Evolutionary conservation across 23 red algal species (phyloP), one percentile per base, ranked within the genome.

Genomic region (Gracilaria vermiculophylla): DNA sequence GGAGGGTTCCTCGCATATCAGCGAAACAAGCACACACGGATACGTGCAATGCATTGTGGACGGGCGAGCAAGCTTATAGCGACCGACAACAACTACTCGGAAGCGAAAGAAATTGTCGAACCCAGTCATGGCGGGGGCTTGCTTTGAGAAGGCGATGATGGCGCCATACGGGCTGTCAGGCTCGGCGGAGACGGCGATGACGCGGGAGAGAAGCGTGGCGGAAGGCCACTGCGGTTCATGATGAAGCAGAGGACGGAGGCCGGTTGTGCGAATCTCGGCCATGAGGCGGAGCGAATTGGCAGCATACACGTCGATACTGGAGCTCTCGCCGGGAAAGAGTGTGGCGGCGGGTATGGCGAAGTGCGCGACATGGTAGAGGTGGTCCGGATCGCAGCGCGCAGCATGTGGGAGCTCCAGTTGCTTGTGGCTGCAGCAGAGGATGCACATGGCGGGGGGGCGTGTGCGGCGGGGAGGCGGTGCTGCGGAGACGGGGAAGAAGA

Each of bases 281-380:
- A 78, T 54, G 32, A 78, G 73, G 24, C 52, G 73, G 45, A 78
- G 51, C 48, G 73, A 52, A 78, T 56, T 78, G 73, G 51, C 73
- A 34, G 51, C 44, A 25, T 52, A 78, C 29, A 78, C 73, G 44
- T 56, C 48, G 42, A 52, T 52, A 45, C 31, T 36, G 13, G 31
- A 78, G 25, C 73, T 19, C 52, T 78, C 73, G 29, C 73, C 73
- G 19, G 73, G 73, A 45, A 78, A 78, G 45, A 78, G 44, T 5
- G 23, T 32, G 45, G 17, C 41, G 8, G 35, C 11, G 3, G 43
- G 16, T 6, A 78, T 45, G 8, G 73, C 32, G 44, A 78, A 78
- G 48, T 54, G 45, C 35, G 73, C 73, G 13, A 78, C 73, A 52
- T 78, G 73, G 31, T 78, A 78, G 17, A 70, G 64, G 2, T 70